Evolutionary conservation across 495 filamentous ascomycete species (phyloP).

Genomic region (Saxophila tyrrhenica): DNA sequence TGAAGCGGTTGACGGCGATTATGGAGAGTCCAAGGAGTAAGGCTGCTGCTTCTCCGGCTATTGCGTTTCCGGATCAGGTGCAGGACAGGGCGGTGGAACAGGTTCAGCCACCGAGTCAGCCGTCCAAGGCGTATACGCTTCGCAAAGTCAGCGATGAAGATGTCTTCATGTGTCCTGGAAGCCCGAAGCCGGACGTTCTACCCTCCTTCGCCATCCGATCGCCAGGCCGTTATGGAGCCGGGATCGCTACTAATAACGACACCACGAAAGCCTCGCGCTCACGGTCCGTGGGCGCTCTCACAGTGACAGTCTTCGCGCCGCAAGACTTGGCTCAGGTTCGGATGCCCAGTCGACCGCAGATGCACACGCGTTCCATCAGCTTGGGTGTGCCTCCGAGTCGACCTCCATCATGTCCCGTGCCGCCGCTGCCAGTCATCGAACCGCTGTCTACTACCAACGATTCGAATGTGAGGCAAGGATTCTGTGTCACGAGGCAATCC

Average conservation of each 20-base stretch:
- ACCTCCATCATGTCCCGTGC: conserved; percentile 18
- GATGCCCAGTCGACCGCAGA: background rate
- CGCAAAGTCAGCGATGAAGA: conserved; percentile 7
- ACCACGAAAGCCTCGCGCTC: conserved; percentile 1
- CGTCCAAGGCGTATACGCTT: background rate
- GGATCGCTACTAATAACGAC: conserved; percentile 8
- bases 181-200: conserved; percentile 11
- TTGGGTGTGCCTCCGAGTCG: conserved; percentile 12
- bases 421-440: conserved; percentile 12
- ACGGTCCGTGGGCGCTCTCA: conserved; percentile 10
- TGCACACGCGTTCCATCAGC: conserved; percentile 18
- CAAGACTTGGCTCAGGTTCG: background rate
- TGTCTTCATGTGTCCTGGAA: conserved; percentile 11
- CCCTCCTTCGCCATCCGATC: conserved; percentile 14
- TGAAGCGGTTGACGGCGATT: conserved; percentile 16
- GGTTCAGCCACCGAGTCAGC: background rate
- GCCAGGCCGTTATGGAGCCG: conserved; percentile 11
- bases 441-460: conserved; percentile 2
- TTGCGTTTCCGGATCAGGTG: background rate
- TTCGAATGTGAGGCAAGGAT: conserved; percentile 3
- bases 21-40: conserved; percentile 15
- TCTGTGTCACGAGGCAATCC: conserved; percentile 1
- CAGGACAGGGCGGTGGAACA: background rate
- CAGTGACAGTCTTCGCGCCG: conserved; percentile 2
- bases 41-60: background rate